Conservation (phyloP, 208 protist species). For the Leishmania lainsoni region DNA sequence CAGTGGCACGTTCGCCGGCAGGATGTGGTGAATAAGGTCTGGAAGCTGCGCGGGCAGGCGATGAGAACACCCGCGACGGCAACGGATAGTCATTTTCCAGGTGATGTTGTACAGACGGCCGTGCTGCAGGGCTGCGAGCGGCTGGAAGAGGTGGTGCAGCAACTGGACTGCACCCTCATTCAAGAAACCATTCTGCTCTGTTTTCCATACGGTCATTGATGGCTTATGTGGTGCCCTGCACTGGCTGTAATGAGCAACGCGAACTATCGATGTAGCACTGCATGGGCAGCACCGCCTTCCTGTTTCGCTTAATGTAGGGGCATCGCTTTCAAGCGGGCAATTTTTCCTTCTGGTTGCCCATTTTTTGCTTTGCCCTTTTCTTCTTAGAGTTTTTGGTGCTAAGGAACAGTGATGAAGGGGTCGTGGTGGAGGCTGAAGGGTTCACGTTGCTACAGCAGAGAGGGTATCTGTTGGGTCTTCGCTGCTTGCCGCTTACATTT, state of each 20-base stretch:
- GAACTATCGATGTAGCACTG: background rate
- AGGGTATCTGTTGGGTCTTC: too few relatives aligned
- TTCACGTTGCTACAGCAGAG: background rate
- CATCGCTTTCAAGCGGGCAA: background rate
- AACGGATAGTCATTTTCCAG: background rate
- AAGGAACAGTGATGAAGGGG: background rate
- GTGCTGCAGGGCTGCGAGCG: slow-evolving; percentile 21
- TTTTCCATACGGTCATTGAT: slow-evolving; percentile 63
- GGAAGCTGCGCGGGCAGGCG: slow-evolving; percentile 25
- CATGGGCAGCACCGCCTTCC: background rate
- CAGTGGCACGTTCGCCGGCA: slow-evolving; percentile 78
- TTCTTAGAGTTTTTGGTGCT: background rate
- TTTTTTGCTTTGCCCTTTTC: background rate
- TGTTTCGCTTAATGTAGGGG: background rate
- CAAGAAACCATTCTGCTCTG: slow-evolving; percentile 84
- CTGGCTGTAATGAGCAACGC: background rate
- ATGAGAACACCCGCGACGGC: background rate
- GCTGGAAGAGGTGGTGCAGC: slow-evolving; percentile 48
- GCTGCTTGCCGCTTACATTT: background rate
- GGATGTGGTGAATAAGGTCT: slow-evolving; percentile 37
- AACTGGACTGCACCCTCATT: slow-evolving; percentile 53
- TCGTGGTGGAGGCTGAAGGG: background rate
- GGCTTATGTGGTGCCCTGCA: background rate
- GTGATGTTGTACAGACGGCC: slow-evolving; percentile 9
- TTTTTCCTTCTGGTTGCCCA: background rate